These are phyloP conservation scores for Aphanoascus verrucosus DNA, from an alignment of 2,329 filamentous ascomycete species.

Conservation along the genomic window DNA sequence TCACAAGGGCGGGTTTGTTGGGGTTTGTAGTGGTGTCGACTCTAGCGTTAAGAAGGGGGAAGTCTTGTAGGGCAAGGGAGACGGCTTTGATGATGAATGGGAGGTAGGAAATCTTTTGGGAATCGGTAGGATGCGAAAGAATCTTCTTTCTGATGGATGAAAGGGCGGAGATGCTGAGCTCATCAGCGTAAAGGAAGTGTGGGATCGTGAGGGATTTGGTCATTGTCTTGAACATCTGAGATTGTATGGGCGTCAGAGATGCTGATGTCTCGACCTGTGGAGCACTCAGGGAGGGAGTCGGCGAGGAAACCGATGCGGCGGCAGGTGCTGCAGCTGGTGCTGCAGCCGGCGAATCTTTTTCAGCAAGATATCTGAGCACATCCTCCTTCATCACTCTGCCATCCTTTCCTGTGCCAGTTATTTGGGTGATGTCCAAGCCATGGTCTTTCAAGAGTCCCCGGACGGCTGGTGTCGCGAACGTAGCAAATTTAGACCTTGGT, in stretches of 20 bases:
- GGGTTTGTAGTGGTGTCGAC: conserved; percentile 53
- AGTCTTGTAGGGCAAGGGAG: conserved; percentile 68
- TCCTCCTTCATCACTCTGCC: conserved; percentile 90
- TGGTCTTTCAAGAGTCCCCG: conserved; percentile 75
- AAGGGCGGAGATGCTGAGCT: conserved; percentile 69
- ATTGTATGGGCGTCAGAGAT: conserved; percentile 66
- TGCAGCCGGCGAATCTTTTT: conserved; percentile 28
- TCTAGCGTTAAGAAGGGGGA: conserved; percentile 77
- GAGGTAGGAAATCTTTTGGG: conserved; percentile 71
- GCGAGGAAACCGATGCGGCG: conserved; percentile 25
- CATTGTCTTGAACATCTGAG: conserved; percentile 97
- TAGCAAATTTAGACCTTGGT: conserved; percentile 51
- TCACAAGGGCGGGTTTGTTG: conserved; percentile 61
- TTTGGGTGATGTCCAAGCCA: conserved; percentile 63
- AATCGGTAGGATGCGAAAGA: conserved; percentile 46
- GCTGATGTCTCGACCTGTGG: conserved; percentile 57
- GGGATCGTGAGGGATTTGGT: conserved; percentile 82
- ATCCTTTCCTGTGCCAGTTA: conserved; percentile 78
- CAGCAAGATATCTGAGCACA: conserved; percentile 59
- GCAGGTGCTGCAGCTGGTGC: conserved; percentile 21
- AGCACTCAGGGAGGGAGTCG: conserved; percentile 11
- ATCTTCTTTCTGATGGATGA: conserved; percentile 61
- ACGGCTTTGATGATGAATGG: conserved; percentile 95
- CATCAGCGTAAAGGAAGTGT: conserved; percentile 90
- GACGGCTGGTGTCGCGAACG: conserved; percentile 83